Percentiles rank a stretch among this genome's conserved stretches.
phyloP scores from a whole-genome alignment of 306 rosid species.

The Fragaria nilgerrensis region DNA sequence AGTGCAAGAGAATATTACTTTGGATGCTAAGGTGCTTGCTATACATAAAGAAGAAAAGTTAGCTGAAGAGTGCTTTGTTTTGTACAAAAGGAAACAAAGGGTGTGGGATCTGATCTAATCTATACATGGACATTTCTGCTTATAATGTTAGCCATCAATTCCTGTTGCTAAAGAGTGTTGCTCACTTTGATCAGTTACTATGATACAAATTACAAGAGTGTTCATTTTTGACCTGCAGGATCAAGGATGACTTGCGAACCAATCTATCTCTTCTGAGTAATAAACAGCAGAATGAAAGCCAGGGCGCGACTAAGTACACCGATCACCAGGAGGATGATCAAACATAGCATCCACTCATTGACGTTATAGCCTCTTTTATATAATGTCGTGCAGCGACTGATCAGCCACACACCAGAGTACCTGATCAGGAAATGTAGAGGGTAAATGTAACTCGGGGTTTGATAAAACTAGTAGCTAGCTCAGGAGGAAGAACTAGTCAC shows the following conservation, averaged over 20 bases:
- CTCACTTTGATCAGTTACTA: slow-evolving; percentile 3
- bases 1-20: too few species aligned
- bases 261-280: slow-evolving; percentile 41
- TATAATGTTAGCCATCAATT: slow-evolving; percentile 20
- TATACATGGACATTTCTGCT: background rate
- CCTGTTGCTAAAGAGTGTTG: slow-evolving; percentile 14
- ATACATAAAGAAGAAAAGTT: background rate
- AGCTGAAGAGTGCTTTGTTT: background rate
- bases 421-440: slow-evolving; percentile 30
- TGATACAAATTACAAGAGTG: slow-evolving; percentile 10
- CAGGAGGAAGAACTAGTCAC: background rate
- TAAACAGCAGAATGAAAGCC: slow-evolving; percentile 47
- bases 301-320: slow-evolving; percentile 46
- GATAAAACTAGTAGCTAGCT: background rate
- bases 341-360: slow-evolving; percentile 51
- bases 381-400: slow-evolving; percentile 73
- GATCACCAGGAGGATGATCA: slow-evolving; percentile 36
- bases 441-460: background rate
- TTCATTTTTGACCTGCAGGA: background rate
- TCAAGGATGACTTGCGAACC: background rate
- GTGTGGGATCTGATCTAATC: background rate
- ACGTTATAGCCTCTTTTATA: slow-evolving; percentile 49
- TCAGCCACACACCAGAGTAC: slow-evolving; percentile 85
- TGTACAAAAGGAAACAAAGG: background rate
- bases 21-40: background rate